Evolutionary conservation across 257 asterid species (phyloP).

Genomic region (Fraxinus pennsylvanica): DNA sequence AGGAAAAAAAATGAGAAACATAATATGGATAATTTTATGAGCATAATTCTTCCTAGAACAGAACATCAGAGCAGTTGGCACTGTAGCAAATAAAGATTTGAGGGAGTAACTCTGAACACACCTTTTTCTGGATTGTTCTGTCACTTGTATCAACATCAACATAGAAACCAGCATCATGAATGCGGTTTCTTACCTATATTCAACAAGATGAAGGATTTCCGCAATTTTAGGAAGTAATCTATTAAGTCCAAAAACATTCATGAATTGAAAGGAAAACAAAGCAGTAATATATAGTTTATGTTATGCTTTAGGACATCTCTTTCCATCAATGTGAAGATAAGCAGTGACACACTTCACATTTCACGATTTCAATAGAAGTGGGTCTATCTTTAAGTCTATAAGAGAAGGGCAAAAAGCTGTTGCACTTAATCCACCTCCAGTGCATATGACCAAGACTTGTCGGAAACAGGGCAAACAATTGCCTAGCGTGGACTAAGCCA

Average conservation of each 20-base stretch:
- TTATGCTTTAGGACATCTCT: neutral
- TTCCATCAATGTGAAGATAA: neutral
- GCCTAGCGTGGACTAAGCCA: constrained; percentile 99
- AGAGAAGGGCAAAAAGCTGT: neutral
- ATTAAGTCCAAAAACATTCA: neutral
- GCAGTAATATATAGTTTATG: neutral
- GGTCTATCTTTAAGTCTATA: neutral
- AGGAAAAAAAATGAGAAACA: neutral
- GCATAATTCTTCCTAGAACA: neutral
- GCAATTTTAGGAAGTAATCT: constrained; percentile 15
- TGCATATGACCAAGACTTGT: constrained; percentile 82
- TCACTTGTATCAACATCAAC: constrained; percentile 88
- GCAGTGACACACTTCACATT: neutral
- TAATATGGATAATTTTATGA: neutral
- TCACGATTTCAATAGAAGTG: neutral
- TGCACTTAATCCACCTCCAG: constrained; percentile 51
- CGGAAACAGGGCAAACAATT: constrained; percentile 96
- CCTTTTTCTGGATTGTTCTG: constrained; percentile 91
- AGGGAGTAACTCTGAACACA: constrained; percentile 4
- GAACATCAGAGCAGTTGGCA: constrained; percentile 4
- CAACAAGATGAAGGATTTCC: constrained; percentile 1
- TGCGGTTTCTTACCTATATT: constrained; percentile 61
- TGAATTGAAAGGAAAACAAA: neutral
- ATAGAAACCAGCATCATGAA: constrained; percentile 74
- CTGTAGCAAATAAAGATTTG: neutral